Base-by-base conservation (phyloP, 306 rosid genomes). In the Rubus parviflorus region DNA sequence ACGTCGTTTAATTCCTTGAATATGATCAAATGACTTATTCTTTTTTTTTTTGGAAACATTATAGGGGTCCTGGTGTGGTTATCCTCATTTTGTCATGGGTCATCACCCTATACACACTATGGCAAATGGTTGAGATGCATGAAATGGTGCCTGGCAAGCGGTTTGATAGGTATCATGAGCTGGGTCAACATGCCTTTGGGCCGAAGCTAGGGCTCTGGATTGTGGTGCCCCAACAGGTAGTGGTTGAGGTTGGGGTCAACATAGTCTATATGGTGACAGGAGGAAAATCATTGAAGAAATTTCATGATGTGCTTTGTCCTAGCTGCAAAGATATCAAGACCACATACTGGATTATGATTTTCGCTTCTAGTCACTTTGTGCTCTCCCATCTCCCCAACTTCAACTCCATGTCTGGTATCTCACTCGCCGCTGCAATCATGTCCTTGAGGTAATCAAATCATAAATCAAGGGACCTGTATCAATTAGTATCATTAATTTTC, bases 81-180 rank as follows among this genome's bases (percentile, higher is more conserved):
- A 25, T 85, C 0, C n/a, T 94, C 19, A 0, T 79, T 3, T 9
- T 94, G 35, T 94, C 98, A 80, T 94, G 97, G 98, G 15, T 84
- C 5, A 89, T 94, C 71, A 92, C 98, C 15, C 47, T 92, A 22
- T 94, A 86, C 79, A 92, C 96, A 0, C 79, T 94, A 0, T 94
- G 98, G 97, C 97, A 94, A 80, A 89, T 92, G 97, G 97, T 94
- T 13, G 92, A 90, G 79, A 92, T 92, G 97, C 98, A 94, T 7
- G 98, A 94, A 77, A 94, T 94, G 97, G 89, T 89, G 14, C 93
- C 98, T 0, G 98, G 94, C 1, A 82, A 70, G 85, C 79, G 98
- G 67, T 91, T 88, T 8, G 98, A 94, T 47, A 63, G 98, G 77
- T 94, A 94, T 75, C 98, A 94, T 35, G 98, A 94, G 72, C 49